phyloP scores from a whole-genome alignment of 75 land plant species.

The Chamaecyparis obtusa region DNA sequence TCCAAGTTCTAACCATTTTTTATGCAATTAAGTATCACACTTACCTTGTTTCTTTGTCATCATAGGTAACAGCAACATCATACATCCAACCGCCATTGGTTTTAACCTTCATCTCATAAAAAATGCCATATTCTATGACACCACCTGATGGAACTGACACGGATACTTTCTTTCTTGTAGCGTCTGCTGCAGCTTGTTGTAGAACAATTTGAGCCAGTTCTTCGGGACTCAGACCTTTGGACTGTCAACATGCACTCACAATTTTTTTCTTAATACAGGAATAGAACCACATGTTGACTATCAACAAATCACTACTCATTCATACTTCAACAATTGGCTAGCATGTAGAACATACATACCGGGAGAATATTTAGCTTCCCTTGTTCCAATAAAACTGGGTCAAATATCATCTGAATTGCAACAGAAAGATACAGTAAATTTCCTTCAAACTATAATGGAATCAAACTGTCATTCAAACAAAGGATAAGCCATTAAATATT shows the following conservation, averaged over 20 bases:
- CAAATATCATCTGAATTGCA: slow-evolving; percentile 39
- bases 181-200: slow-evolving; percentile 26
- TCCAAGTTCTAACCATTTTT: not conserved
- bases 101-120: slow-evolving; percentile 31
- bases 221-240: slow-evolving; percentile 10
- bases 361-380: slow-evolving; percentile 50
- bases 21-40: not conserved
- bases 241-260: not conserved
- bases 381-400: slow-evolving; percentile 32
- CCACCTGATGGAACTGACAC: slow-evolving; percentile 31
- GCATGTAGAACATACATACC: slow-evolving; percentile 21
- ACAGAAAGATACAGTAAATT: not conserved
- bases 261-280: not conserved
- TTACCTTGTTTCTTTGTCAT: slow-evolving; percentile 40
- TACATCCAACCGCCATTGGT: slow-evolving; percentile 55
- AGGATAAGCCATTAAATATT: not conserved
- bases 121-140: slow-evolving; percentile 28
- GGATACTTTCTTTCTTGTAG: slow-evolving; percentile 16
- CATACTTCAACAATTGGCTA: not conserved
- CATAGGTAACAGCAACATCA: slow-evolving; percentile 41
- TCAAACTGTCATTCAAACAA: not conserved
- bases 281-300: not conserved
- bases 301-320: not conserved
- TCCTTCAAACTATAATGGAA: not conserved
- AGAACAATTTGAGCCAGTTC: slow-evolving; percentile 8